phyloP scores from a whole-genome alignment of 2,329 filamentous ascomycete species.

The Pseudogymnoascus sp. region DNA sequence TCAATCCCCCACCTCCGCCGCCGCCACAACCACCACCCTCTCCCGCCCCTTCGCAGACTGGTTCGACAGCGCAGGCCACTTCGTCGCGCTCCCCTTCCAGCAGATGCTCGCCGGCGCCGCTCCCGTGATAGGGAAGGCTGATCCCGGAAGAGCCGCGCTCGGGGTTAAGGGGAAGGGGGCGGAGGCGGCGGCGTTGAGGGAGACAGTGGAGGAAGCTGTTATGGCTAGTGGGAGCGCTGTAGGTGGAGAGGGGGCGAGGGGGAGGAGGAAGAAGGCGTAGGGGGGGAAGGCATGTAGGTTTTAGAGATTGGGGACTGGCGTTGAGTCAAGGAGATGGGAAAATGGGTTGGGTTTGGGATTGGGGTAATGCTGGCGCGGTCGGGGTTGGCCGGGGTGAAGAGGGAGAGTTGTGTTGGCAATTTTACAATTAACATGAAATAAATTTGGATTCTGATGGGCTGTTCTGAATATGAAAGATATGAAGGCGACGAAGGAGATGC shows the following conservation, averaged over 20 bases:
- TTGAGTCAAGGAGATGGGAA: not conserved
- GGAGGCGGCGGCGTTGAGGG: slow-evolving; percentile 27
- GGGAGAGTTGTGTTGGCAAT: not conserved
- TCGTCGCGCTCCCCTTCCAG: slow-evolving; percentile 72
- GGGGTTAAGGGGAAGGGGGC: slow-evolving; percentile 20
- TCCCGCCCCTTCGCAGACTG: slow-evolving; percentile 63
- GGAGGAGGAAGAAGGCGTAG: slow-evolving; percentile 25
- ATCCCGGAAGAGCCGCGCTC: slow-evolving; percentile 49
- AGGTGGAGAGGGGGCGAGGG: slow-evolving; percentile 20
- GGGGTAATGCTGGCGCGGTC: not conserved
- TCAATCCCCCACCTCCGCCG: slow-evolving; percentile 30
- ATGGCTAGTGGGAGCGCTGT: slow-evolving; percentile 13
- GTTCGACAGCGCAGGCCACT: slow-evolving; percentile 68
- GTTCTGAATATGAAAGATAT: too few relatives aligned
- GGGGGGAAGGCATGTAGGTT: not conserved
- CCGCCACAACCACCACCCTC: slow-evolving; percentile 44
- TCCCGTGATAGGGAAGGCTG: slow-evolving; percentile 57
- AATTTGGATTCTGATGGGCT: not conserved
- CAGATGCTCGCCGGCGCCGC: slow-evolving; percentile 66
- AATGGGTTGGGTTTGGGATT: not conserved
- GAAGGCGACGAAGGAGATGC: too few relatives aligned
- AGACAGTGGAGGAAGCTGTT: slow-evolving; percentile 17
- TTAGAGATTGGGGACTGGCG: not conserved
- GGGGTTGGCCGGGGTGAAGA: not conserved
- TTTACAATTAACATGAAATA: not conserved